Evolutionary conservation across 2,329 filamentous ascomycete genomes (phyloP).

Genomic region (Colletotrichum siamense): DNA sequence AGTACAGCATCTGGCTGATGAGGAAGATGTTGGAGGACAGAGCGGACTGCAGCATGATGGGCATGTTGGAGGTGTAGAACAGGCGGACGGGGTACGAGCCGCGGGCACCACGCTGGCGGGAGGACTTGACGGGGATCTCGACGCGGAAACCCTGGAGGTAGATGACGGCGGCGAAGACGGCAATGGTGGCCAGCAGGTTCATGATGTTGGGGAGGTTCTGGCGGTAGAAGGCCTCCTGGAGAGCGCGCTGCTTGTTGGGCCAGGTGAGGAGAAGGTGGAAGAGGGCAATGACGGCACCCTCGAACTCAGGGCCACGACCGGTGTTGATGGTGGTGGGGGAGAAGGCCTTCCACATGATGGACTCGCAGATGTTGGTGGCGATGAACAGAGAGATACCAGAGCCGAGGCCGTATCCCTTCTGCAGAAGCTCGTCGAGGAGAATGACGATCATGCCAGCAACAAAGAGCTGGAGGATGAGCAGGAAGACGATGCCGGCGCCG

Average conservation of each 20-base stretch:
- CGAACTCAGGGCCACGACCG: slow-evolving; percentile 97
- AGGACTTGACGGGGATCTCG: slow-evolving; percentile 99
- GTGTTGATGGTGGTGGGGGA: slow-evolving; percentile 99
- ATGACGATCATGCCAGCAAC: slow-evolving; percentile 98
- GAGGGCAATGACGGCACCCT: slow-evolving; percentile 96
- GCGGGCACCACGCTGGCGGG: slow-evolving; percentile 97
- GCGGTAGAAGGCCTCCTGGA: slow-evolving; percentile 98
- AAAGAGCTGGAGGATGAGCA: slow-evolving; percentile 96
- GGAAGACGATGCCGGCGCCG: slow-evolving; percentile 96
- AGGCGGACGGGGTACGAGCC: slow-evolving; percentile 98
- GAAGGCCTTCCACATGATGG: slow-evolving; percentile 99
- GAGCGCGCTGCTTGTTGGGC: slow-evolving; percentile 98
- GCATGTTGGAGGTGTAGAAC: slow-evolving; percentile 99
- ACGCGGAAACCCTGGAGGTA: slow-evolving; percentile 99
- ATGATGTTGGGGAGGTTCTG: slow-evolving; percentile 99
- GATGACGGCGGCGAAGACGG: slow-evolving; percentile 97
- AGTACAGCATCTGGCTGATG: slow-evolving; percentile 99
- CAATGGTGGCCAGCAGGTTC: slow-evolving; percentile 92
- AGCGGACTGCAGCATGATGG: slow-evolving; percentile 99
- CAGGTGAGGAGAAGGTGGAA: slow-evolving; percentile 98
- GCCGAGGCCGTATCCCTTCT: slow-evolving; percentile 98
- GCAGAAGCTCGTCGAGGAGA: slow-evolving; percentile 96
- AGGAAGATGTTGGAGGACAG: slow-evolving; percentile 99
- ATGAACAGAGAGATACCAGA: slow-evolving; percentile 99
- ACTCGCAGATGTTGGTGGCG: slow-evolving; percentile 99